Conservation (phyloP, 371 early-diverging fungal species). For the Mucor indicus region DNA sequence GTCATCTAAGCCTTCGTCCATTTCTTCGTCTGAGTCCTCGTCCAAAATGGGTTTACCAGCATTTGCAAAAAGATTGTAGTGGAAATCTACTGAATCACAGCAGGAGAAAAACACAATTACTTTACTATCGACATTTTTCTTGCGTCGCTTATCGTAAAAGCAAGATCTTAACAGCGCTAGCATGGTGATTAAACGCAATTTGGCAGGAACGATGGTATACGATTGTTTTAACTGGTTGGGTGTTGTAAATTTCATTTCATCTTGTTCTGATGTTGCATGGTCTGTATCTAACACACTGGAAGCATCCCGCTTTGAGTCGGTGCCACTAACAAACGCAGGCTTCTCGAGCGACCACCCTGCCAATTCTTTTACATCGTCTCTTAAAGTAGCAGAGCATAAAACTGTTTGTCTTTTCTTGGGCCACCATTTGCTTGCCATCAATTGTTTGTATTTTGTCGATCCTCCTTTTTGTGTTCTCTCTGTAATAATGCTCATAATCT, state of each 20-base stretch:
- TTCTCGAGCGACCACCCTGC: conserved; percentile 75
- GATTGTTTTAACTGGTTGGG: conserved; percentile 85
- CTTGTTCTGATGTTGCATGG: conserved; percentile 16
- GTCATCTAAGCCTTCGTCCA: conserved; percentile 36
- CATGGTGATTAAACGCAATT: conserved; percentile 87
- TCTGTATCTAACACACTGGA: conserved; percentile 17
- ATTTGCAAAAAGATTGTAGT: conserved; percentile 70
- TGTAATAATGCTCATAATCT: conserved; percentile 70
- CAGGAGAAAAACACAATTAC: conserved; percentile 88
- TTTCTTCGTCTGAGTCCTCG: conserved; percentile 43
- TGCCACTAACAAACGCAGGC: conserved; percentile 65
- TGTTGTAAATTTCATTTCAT: conserved; percentile 51
- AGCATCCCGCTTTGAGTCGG: conserved; percentile 33
- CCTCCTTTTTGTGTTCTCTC: conserved; percentile 35
- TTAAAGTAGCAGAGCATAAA: conserved; percentile 93
- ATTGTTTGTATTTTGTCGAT: conserved; percentile 14
- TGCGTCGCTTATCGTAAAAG: conserved; percentile 44
- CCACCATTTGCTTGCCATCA: conserved; percentile 41
- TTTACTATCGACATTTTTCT: conserved; percentile 48
- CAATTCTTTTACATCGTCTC: conserved; percentile 77
- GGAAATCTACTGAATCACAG: conserved; percentile 93
- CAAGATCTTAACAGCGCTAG: conserved; percentile 64
- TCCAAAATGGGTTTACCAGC: conserved; percentile 44
- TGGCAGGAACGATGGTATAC: conserved; percentile 83
- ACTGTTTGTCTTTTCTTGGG: conserved; percentile 76